Evolutionary conservation across 1,139 yeast species (phyloP).

Genomic region (Suhomyces chickasaworum): DNA sequence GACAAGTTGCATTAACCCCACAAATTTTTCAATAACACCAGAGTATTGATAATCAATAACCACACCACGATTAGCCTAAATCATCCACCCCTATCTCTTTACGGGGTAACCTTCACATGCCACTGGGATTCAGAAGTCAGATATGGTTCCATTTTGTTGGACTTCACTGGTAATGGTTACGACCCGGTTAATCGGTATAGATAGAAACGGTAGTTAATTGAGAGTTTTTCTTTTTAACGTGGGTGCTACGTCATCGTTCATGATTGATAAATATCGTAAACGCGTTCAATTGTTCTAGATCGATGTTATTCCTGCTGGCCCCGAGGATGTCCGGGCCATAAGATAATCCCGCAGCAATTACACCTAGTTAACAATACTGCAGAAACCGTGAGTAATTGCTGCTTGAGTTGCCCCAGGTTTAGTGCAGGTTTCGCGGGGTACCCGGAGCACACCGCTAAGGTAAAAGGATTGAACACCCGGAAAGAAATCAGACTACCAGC

Average conservation of each 20-base stretch:
- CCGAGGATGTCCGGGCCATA: constrained; percentile 6
- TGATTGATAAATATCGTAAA: not conserved
- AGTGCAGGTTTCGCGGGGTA: not conserved
- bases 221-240: not conserved
- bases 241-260: not conserved
- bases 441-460: constrained; percentile 1
- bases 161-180: not conserved
- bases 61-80: not conserved
- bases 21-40: not conserved
- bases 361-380: not conserved
- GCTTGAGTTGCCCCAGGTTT: constrained; percentile 3
- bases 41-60: no score
- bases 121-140: not conserved
- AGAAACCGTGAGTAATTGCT: constrained; percentile 1
- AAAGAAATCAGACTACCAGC: not conserved
- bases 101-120: not conserved
- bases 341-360: constrained; percentile 1
- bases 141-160: not conserved
- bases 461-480: not conserved
- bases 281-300: not conserved
- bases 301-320: not conserved
- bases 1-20: not conserved
- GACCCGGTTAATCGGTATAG: no score
- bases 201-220: not conserved
- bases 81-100: not conserved